Base-by-base conservation (phyloP, 768 basidiomycete genomes). In the Boletus coccyginus region DNA sequence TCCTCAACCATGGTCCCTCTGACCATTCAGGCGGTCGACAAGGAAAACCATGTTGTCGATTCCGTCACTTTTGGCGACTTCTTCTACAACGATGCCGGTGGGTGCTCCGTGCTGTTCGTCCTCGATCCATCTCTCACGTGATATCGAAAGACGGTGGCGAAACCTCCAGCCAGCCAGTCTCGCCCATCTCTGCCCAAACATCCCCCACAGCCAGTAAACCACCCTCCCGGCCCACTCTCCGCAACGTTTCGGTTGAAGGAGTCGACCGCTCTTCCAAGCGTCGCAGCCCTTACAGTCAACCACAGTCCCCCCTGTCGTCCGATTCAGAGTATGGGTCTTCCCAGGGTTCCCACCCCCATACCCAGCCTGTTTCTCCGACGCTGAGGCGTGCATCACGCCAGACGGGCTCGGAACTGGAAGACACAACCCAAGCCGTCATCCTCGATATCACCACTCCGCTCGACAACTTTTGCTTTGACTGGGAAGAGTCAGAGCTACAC, bases 41-140 rank as follows among this genome's bases (percentile, higher is more conserved):
- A 76, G 51, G 74, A 80, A 17, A 79, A 81, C 58, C 66, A 46
- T 0, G 56, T 90, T 38, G 67, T 91, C 17, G 88, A 90, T 62
- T 79, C 83, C 0, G 78, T 86, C 53, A 80, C 81, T 14, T 88
- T 90, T 70, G 91, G 90, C 53, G 79, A 84, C 58, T 91, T 90
- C 70, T 79, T 80, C 35, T 91, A 87, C 63, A 81, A 77, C 75
- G 71, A 78, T 24, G 67, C 74, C 55, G 79, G 85, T 77, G 43
- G 19, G 70, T 65, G 13, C 39, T 11, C 21, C 24, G 1, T 16
- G 19, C 21, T 21, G 3, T 35, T 21, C 43, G 4, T 21, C 21
- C 29, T 17, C 46, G 5, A n/a, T 5, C 32, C 43, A 5, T 17
- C 4, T 31, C 62, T 59, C 53, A 54, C 14, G 16, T 32, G 24